Evolutionary conservation across 192 early-diverging fungal species (phyloP).

Genomic region (Phlyctochytrium bullatum): DNA sequence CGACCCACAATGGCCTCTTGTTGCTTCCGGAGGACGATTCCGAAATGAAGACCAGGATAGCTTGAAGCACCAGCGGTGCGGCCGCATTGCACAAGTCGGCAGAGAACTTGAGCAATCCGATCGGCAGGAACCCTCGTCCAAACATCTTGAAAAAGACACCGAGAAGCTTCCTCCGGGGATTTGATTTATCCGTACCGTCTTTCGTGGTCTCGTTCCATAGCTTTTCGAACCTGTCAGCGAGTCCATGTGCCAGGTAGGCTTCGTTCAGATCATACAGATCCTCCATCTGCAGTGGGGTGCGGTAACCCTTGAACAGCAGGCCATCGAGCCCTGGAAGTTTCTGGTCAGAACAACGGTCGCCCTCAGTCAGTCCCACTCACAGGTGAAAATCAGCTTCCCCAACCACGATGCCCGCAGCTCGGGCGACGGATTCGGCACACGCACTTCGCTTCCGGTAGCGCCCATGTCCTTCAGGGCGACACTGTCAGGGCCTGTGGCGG

Average conservation of each 20-base stretch:
- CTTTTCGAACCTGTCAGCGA: constrained; percentile 33
- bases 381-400: constrained; percentile 5
- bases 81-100: constrained; percentile 34
- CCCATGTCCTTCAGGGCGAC: neutral
- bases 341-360: neutral
- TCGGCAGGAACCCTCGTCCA: constrained; percentile 17
- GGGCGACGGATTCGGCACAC: constrained; percentile 1
- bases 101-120: constrained; percentile 32
- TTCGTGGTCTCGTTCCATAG: constrained; percentile 26
- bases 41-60: constrained; percentile 33
- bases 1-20: constrained; percentile 2
- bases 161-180: constrained; percentile 16
- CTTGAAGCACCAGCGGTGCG: constrained; percentile 47
- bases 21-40: constrained; percentile 4
- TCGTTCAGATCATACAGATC: constrained; percentile 56
- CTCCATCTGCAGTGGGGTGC: constrained; percentile 50
- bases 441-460: neutral
- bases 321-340: constrained; percentile 46
- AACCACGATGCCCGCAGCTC: constrained; percentile 6
- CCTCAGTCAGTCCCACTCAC: neutral
- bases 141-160: constrained; percentile 23
- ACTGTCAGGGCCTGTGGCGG: too few species aligned
- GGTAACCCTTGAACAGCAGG: constrained; percentile 55
- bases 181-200: neutral
- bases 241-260: constrained; percentile 15